Base-by-base conservation (phyloP, 371 early-diverging fungal species). In the Saksenaea vasiformis region DNA sequence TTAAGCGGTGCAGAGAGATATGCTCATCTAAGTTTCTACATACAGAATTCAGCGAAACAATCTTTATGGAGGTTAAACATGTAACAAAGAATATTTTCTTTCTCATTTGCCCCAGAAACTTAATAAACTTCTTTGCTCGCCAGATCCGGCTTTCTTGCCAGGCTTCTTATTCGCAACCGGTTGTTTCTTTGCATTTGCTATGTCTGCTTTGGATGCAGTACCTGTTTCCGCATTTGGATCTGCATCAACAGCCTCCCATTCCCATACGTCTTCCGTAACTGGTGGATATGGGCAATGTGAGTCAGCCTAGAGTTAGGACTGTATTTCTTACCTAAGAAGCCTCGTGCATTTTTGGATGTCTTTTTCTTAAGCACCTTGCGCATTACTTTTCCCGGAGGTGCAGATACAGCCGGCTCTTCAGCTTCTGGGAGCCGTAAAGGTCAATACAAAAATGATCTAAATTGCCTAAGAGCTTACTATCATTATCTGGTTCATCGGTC, bases 311-410 rank as follows among this genome's bases (percentile, higher is more conserved):
- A 10, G 5, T 19, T 5, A 22, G 22, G 24, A 56, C 9, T 5
- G 15, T 2, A 15, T 31, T 47, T 24, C 67, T 65, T 78, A 78
- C 81, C 84, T 56, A 81, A 58, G 57, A 72, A 76, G 0, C 85
- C 85, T n/a, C 78, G 78, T 14, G 75, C 83, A 56, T 85, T 79
- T 53, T 57, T 69, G 19, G 65, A 76, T 0, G 81, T 82, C 63
- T 75, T 79, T 55, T 74, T 76, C 60, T 77, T 77, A 1, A 72
- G 70, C 3, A 85, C 81, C n/a, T 76, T 69, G 31, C 76, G 73
- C 56, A 65, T 70, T 2, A 60, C 28, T 43, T 70, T 70, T 34
- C 67, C 66, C 5, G 69, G 56, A 17, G 61, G 26, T 24, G 58
- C 19, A 10, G 65, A 38, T 54, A 53, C 44, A 7, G 14, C 35